Percentiles rank a stretch among this genome's conserved stretches.
Conservation (phyloP, 2,329 filamentous ascomycete genomes). For the Aspergillus tamarii region DNA sequence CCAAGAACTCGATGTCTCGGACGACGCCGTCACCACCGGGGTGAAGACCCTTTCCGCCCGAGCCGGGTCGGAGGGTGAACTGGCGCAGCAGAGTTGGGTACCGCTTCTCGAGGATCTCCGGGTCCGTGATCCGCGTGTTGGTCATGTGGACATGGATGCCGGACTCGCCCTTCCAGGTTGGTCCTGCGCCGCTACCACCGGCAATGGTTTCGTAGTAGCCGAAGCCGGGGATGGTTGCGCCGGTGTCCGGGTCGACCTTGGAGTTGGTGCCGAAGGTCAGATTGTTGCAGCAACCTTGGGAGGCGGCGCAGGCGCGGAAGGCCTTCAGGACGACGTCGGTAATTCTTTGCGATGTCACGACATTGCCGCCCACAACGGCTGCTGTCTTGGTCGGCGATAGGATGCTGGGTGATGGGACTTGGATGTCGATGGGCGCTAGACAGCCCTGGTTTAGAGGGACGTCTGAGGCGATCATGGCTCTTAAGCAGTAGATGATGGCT, state of each 20-base stretch:
- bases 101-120: slow-evolving; percentile 78
- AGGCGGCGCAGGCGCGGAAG: slow-evolving; percentile 77
- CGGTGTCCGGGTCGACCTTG: slow-evolving; percentile 62
- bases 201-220: slow-evolving; percentile 90
- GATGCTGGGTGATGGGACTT: slow-evolving; percentile 70
- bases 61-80: slow-evolving; percentile 68
- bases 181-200: slow-evolving; percentile 75
- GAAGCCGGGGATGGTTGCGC: slow-evolving; percentile 69
- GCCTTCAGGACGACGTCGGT: slow-evolving; percentile 82
- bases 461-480: slow-evolving; percentile 77
- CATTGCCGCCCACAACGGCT: slow-evolving; percentile 82
- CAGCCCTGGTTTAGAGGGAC: slow-evolving; percentile 89
- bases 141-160: slow-evolving; percentile 87
- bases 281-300: slow-evolving; percentile 82
- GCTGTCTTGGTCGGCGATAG: slow-evolving; percentile 75
- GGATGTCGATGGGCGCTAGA: slow-evolving; percentile 73
- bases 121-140: slow-evolving; percentile 83
- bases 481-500: slow-evolving; percentile 83
- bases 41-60: slow-evolving; percentile 69
- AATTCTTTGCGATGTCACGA: slow-evolving; percentile 76
- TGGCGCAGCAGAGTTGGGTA: slow-evolving; percentile 76
- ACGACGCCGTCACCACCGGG: slow-evolving; percentile 76
- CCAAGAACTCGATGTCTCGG: slow-evolving; percentile 81
- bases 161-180: slow-evolving; percentile 73
- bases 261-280: slow-evolving; percentile 78